Conservation (phyloP, 345 rosid genomes). For the Moricandia arvensis region DNA sequence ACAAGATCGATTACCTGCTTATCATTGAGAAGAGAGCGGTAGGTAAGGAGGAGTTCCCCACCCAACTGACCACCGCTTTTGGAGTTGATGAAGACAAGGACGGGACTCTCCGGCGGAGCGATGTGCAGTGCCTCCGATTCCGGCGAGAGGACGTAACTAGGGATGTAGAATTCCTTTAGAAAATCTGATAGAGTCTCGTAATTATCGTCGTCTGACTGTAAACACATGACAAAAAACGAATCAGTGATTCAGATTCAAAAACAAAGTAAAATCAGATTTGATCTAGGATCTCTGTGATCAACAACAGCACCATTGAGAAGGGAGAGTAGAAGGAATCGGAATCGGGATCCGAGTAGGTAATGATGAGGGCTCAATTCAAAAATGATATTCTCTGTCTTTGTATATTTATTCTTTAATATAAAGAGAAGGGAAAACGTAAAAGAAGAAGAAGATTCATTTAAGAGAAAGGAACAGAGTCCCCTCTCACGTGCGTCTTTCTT, state of each 20-base stretch:
- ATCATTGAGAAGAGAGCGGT: conserved; percentile 59
- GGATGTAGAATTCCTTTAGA: conserved; percentile 52
- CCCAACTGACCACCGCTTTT: conserved; percentile 95
- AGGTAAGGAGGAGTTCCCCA: conserved; percentile 73
- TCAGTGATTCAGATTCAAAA: background rate
- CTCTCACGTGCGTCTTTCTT: background rate
- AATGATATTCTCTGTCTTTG: background rate
- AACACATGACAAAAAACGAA: background rate
- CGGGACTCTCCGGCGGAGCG: conserved; percentile 61
- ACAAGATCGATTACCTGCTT: conserved; percentile 46
- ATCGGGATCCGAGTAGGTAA: background rate
- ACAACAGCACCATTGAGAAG: background rate
- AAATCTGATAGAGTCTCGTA: conserved; percentile 25
- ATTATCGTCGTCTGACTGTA: conserved; percentile 34
- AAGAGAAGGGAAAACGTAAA: background rate
- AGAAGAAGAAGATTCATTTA: conserved; percentile 2
- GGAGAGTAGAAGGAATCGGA: background rate
- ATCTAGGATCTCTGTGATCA: too few relatives aligned
- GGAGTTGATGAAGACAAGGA: conserved; percentile 83
- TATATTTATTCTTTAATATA: too few relatives aligned
- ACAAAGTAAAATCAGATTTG: background rate
- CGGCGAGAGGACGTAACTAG: conserved; percentile 48
- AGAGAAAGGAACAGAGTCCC: background rate
- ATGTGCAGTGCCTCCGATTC: conserved; percentile 23
- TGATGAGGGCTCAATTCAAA: background rate